A percentile compares a stretch with the other conserved stretches of the same genome.
These are phyloP conservation scores for Trichoderma koningii DNA, from an alignment of 2,329 filamentous ascomycete genomes.

Conservation along the genomic window DNA sequence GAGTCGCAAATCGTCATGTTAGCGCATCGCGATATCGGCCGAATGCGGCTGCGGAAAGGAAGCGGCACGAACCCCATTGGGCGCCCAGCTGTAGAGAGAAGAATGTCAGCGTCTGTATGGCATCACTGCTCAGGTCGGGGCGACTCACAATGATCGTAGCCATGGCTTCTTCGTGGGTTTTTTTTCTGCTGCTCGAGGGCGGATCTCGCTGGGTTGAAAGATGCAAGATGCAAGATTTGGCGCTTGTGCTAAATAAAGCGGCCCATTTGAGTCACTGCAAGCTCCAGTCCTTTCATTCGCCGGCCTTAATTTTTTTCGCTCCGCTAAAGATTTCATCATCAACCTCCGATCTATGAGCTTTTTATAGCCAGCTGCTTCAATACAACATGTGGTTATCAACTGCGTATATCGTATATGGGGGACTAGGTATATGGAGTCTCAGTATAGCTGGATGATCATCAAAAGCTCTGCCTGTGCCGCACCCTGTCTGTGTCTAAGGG, in stretches of 20 bases:
- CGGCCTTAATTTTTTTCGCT: conserved; percentile 18
- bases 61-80: conserved; percentile 43
- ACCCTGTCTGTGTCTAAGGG: no score
- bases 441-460: no score
- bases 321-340: background rate
- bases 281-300: background rate
- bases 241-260: conserved; percentile 15
- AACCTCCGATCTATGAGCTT: no score
- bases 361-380: no score
- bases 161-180: conserved; percentile 13
- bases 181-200: background rate
- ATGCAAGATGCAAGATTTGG: conserved; percentile 18
- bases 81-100: conserved; percentile 35
- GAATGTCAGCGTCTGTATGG: background rate
- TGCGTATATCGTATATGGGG: no score
- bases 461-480: no score
- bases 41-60: conserved; percentile 21
- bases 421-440: no score
- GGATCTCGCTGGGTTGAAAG: conserved; percentile 13
- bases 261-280: conserved; percentile 20
- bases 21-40: conserved; percentile 32
- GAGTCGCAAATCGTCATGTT: conserved; percentile 31
- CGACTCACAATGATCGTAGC: conserved; percentile 21
- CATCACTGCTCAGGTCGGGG: background rate
- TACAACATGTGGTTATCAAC: no score